phyloP scores from a whole-genome alignment of 768 basidiomycete species.

The Arthromyces matolae region DNA sequence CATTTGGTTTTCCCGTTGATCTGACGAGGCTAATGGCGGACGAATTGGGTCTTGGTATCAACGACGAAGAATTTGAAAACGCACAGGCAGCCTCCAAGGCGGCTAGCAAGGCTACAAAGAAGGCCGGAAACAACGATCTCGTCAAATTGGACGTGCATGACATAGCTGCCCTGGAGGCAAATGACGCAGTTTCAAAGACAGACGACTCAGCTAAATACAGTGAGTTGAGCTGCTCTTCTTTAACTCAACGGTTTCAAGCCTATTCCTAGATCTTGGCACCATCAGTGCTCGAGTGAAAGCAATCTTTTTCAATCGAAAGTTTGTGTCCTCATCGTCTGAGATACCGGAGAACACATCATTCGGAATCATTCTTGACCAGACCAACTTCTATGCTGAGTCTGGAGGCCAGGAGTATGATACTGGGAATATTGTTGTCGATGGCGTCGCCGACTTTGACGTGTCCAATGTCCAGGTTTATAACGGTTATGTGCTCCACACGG shows the following conservation, averaged over 20 bases:
- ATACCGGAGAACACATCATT: constrained; percentile 68
- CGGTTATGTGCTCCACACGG: constrained; percentile 94
- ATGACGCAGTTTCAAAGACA: constrained; percentile 78
- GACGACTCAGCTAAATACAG: constrained; percentile 91
- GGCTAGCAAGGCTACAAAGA: constrained; percentile 81
- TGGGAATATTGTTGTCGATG: constrained; percentile 91
- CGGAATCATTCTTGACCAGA: constrained; percentile 86
- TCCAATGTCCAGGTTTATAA: constrained; percentile 91
- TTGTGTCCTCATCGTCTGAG: constrained; percentile 60
- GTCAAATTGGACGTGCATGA: constrained; percentile 97
- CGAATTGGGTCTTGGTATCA: constrained; percentile 79
- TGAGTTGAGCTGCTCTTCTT: constrained; percentile 34
- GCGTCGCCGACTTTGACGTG: constrained; percentile 88
- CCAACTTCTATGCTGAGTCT: constrained; percentile 95
- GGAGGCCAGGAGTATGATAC: constrained; percentile 98
- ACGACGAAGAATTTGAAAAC: constrained; percentile 84
- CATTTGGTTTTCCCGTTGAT: constrained; percentile 97
- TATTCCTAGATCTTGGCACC: constrained; percentile 66
- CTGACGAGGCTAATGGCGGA: constrained; percentile 96
- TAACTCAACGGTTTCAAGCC: too few relatives aligned
- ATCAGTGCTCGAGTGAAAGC: constrained; percentile 73
- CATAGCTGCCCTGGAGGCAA: constrained; percentile 79
- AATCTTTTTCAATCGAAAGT: constrained; percentile 79
- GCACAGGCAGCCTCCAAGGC: constrained; percentile 88
- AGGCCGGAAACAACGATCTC: constrained; percentile 60